phyloP scores from a whole-genome alignment of 2,329 filamentous ascomycete genomes.

The Fusarium sp. region DNA sequence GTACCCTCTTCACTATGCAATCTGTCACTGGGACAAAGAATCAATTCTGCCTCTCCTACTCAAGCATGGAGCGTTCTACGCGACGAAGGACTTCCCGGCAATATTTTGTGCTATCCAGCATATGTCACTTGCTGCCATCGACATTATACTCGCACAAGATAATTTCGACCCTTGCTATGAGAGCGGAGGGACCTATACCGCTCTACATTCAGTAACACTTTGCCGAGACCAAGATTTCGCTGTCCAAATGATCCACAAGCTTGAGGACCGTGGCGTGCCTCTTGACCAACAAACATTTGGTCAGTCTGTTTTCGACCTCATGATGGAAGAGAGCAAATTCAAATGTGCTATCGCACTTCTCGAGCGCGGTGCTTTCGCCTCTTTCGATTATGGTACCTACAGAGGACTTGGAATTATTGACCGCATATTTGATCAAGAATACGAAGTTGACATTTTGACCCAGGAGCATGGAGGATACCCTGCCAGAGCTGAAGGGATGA shows the following conservation, averaged over 20 bases:
- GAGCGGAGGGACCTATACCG: not conserved
- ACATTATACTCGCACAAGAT: not conserved
- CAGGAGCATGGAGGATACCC: not conserved
- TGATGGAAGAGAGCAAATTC: not conserved
- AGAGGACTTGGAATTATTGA: not conserved
- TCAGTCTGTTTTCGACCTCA: not conserved
- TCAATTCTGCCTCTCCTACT: not conserved
- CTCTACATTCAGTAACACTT: not conserved
- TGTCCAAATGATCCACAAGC: not conserved
- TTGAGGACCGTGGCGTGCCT: conserved; percentile 1
- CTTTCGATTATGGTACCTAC: not conserved
- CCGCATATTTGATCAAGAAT: not conserved
- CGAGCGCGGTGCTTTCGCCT: not conserved
- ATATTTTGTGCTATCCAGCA: not conserved
- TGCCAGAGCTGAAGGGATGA: not conserved
- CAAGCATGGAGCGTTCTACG: not conserved
- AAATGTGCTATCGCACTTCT: conserved; percentile 1
- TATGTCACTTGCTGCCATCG: not conserved
- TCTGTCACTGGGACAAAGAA: not conserved
- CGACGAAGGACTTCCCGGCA: not conserved
- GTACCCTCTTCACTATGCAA: conserved; percentile 16
- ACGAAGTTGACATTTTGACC: not conserved
- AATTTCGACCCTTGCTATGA: not conserved
- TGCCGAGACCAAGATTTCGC: not conserved
- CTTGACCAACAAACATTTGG: not conserved